A percentile compares a stretch with the other conserved stretches of the same genome.
Evolutionary conservation across 2,329 filamentous ascomycete genomes (phyloP).

Genomic region (Venturia asperata): DNA sequence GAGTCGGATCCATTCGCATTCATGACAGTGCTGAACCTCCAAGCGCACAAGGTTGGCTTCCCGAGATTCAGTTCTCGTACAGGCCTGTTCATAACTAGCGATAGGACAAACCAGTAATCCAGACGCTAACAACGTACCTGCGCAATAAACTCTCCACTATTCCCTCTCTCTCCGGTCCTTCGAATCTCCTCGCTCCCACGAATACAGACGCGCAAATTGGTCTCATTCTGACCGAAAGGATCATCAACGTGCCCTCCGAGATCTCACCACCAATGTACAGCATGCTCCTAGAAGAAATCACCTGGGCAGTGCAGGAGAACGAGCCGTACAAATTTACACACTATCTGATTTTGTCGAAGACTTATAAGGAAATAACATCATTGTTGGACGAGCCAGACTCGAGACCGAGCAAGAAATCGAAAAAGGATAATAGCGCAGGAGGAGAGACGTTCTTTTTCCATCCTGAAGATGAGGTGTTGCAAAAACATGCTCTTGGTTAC

Average conservation of each 20-base stretch:
- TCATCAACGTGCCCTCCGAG: slow-evolving; percentile 96
- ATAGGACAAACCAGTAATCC: slow-evolving; percentile 62
- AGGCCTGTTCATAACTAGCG: neutral
- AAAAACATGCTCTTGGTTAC: slow-evolving; percentile 63
- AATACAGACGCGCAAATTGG: slow-evolving; percentile 54
- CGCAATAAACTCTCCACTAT: slow-evolving; percentile 46
- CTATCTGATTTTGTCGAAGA: slow-evolving; percentile 85
- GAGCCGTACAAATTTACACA: slow-evolving; percentile 91
- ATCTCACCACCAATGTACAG: slow-evolving; percentile 88
- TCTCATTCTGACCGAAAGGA: slow-evolving; percentile 79
- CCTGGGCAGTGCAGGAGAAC: slow-evolving; percentile 78
- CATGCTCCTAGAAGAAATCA: slow-evolving; percentile 88
- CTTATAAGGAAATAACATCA: slow-evolving; percentile 83
- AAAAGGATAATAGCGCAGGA: slow-evolving; percentile 41
- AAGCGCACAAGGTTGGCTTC: slow-evolving; percentile 59
- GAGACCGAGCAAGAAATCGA: slow-evolving; percentile 37
- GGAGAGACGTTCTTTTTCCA: slow-evolving; percentile 74
- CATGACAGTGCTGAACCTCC: slow-evolving; percentile 76
- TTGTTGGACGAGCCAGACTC: slow-evolving; percentile 54
- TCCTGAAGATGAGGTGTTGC: slow-evolving; percentile 84
- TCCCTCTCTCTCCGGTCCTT: slow-evolving; percentile 45
- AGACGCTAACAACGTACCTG: slow-evolving; percentile 66
- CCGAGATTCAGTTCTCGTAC: neutral
- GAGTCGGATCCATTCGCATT: slow-evolving; percentile 90
- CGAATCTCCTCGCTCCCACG: slow-evolving; percentile 31